Evolutionary conservation across 2,329 filamentous ascomycete species (phyloP).

Genomic region (Eutypa lata): DNA sequence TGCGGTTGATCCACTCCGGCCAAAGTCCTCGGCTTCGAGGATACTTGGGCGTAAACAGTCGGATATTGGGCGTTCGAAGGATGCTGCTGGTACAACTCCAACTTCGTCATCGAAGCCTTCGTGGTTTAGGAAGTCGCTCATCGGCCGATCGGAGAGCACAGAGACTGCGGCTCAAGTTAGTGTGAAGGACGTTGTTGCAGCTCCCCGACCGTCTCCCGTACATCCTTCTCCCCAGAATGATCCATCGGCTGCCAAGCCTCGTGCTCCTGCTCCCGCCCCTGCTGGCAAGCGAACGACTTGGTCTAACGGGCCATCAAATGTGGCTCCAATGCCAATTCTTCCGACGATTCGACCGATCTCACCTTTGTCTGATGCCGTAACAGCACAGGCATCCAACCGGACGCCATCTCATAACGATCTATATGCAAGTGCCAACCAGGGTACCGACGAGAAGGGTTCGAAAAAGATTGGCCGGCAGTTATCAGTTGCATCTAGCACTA

Average conservation of each 20-base stretch:
- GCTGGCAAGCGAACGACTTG: slow-evolving; percentile 86
- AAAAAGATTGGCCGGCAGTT: slow-evolving; percentile 96
- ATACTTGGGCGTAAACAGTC: slow-evolving; percentile 89
- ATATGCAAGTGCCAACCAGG: slow-evolving; percentile 39
- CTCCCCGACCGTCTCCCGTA: slow-evolving; percentile 32
- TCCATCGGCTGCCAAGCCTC: slow-evolving; percentile 38
- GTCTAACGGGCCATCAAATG: slow-evolving; percentile 77
- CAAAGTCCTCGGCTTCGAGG: slow-evolving; percentile 84
- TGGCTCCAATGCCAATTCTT: slow-evolving; percentile 90
- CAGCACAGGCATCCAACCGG: slow-evolving; percentile 76
- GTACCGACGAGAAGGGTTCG: slow-evolving; percentile 59
- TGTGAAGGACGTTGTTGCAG: slow-evolving; percentile 42
- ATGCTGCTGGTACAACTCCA: slow-evolving; percentile 53
- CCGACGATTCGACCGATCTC: slow-evolving; percentile 94
- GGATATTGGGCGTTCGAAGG: slow-evolving; percentile 70
- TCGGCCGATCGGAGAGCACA: slow-evolving; percentile 70
- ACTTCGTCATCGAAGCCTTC: slow-evolving; percentile 75
- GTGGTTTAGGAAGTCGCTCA: slow-evolving; percentile 95
- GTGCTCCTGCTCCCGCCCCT: slow-evolving; percentile 51
- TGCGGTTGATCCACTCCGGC: slow-evolving; percentile 84
- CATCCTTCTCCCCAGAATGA: slow-evolving; percentile 32
- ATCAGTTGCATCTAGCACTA: slow-evolving; percentile 86
- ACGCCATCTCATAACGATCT: slow-evolving; percentile 51
- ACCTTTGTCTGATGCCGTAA: slow-evolving; percentile 91
- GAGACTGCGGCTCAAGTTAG: slow-evolving; percentile 50